These are phyloP conservation scores for Ophiobolus disseminans DNA, from an alignment of 2,329 filamentous ascomycete genomes.

Conservation along the genomic window DNA sequence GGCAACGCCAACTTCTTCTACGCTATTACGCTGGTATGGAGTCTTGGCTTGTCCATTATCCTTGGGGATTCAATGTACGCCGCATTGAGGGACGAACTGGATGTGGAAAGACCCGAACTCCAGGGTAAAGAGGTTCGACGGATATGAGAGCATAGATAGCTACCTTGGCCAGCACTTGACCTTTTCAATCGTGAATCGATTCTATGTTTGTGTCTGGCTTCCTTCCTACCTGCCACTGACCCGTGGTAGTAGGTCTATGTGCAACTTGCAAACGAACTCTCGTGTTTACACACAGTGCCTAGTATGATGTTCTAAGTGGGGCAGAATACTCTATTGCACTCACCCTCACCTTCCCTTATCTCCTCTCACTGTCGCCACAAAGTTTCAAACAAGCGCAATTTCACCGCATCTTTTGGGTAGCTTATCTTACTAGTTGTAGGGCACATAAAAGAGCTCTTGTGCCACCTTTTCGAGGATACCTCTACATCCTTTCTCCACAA, in stretches of 20 bases:
- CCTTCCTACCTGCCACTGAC: no score
- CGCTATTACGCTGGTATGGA: constrained; percentile 98
- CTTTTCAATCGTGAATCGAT: no score
- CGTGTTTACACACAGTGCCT: neutral
- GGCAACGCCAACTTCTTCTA: constrained; percentile 99
- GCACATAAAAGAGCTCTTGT: constrained; percentile 3
- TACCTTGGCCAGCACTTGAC: no score
- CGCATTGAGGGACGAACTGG: constrained; percentile 89
- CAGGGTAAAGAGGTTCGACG: constrained; percentile 85
- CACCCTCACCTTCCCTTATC: constrained; percentile 10
- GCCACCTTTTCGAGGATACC: neutral
- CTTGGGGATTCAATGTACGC: constrained; percentile 90
- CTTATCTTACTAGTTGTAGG: neutral
- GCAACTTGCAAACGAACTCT: neutral
- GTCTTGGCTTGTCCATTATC: constrained; percentile 83
- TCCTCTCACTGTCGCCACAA: constrained; percentile 13
- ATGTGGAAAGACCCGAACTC: constrained; percentile 88
- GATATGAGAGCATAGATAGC: constrained; percentile 65
- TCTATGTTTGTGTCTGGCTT: neutral
- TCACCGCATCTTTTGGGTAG: constrained; percentile 4
- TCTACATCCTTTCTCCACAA: constrained; percentile 7
- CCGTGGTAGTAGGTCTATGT: no score
- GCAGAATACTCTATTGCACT: neutral
- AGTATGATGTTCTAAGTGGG: constrained; percentile 1
- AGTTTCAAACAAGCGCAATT: neutral